These are phyloP conservation scores for Sphagnum fallax DNA, from an alignment of 228 moss, liverwort and hornwort genomes.

Conservation along the genomic window DNA sequence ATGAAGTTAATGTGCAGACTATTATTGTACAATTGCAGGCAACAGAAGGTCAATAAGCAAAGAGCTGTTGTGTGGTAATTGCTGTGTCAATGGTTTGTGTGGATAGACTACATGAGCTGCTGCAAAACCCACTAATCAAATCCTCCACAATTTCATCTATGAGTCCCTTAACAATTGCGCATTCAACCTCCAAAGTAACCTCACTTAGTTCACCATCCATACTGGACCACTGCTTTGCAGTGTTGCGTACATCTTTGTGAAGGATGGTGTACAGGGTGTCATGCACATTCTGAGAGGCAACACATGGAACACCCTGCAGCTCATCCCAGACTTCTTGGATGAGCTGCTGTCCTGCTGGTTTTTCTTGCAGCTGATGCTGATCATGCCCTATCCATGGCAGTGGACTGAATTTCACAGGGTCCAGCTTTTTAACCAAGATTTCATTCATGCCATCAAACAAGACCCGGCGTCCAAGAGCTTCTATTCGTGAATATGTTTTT, in stretches of 20 bases:
- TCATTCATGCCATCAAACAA: slow-evolving; percentile 69
- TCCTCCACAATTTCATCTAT: slow-evolving; percentile 59
- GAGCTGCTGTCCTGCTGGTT: slow-evolving; percentile 37
- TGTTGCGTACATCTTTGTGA: slow-evolving; percentile 43
- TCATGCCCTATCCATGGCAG: slow-evolving; percentile 41
- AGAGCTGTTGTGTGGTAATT: background rate
- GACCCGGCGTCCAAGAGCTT: slow-evolving; percentile 45
- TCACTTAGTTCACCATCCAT: slow-evolving; percentile 44
- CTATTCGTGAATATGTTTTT: slow-evolving; percentile 4
- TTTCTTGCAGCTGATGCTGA: slow-evolving; percentile 16
- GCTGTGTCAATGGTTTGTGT: background rate
- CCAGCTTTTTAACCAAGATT: slow-evolving; percentile 38
- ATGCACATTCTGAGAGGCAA: slow-evolving; percentile 41
- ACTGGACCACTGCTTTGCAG: slow-evolving; percentile 24
- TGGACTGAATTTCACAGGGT: slow-evolving; percentile 33
- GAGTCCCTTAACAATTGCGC: slow-evolving; percentile 62
- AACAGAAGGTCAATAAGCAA: background rate
- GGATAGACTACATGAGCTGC: background rate
- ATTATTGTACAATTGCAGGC: too few relatives aligned
- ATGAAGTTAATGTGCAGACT: too few relatives aligned
- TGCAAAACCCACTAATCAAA: slow-evolving; percentile 2
- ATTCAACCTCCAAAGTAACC: slow-evolving; percentile 53
- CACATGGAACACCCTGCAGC: slow-evolving; percentile 40
- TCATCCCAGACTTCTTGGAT: slow-evolving; percentile 73
- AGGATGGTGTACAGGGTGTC: slow-evolving; percentile 51